Evolutionary conservation across 1,284 basidiomycete species (phyloP), one percentile per base, ranked within the genome.

Genomic region (Moniliophthora roreri): DNA sequence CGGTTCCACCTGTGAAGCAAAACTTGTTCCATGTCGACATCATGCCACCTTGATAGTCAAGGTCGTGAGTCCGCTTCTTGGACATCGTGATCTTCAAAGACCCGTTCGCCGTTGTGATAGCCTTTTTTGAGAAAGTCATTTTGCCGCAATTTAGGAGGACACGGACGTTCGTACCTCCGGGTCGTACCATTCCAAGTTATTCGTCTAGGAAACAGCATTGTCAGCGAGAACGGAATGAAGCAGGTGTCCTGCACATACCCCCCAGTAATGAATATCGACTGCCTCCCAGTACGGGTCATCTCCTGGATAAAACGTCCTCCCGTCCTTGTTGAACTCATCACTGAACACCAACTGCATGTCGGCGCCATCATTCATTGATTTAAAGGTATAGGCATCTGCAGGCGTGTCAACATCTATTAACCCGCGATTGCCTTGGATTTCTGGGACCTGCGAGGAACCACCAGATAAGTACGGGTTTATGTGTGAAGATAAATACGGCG

Each of bases 351-450:
- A 38, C 51, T 85, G 80, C 72, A 81, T 75, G 18, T 77, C 67
- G 9, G 73, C 64, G 6, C 73, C 68, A 4, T 81, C 74, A 54
- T 84, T 78, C 62, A 75, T 84, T 49, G 88, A 87, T 4, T 68
- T 65, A 48, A 83, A 85, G 0, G 81, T 83, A 62, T 81, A 81
- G 1, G 71, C 82, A 2, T 76, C 73, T 15, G 73, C 53, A 1
- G 91, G 91, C 0, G 93, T 95, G 51, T 91, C 84, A 5, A 73
- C 52, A 67, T 95, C 93, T 57, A 95, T 86, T 50, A 93, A 72
- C 2, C 82, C 84, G 62, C 83, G 85, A 62, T 82, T 82, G 1
- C 87, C 84, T 2, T 66, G 54, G 36, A 93, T 82, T 20, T 69
- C 70, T 18, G 89, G 81, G 21, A 92, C 75, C 74, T 92, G 74